A percentile compares a stretch with the other conserved stretches of the same genome.
phyloP scores from a whole-genome alignment of 1,139 yeast species.

The Yueomyces sp. region DNA sequence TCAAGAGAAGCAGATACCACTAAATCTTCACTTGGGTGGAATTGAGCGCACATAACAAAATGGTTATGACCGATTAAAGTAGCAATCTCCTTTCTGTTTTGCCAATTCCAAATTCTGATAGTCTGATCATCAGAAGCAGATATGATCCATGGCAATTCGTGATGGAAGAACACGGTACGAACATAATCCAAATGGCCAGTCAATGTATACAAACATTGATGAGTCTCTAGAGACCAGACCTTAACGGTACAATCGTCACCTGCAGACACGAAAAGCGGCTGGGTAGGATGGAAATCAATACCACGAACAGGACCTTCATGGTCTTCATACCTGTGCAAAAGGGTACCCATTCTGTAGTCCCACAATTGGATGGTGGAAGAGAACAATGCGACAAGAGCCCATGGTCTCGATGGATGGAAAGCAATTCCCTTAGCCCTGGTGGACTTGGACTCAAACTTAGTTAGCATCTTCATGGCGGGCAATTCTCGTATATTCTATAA shows the following conservation, averaged over 20 bases:
- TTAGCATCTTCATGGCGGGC: constrained; percentile 81
- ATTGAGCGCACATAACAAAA: constrained; percentile 96
- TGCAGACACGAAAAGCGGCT: constrained; percentile 91
- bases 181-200: constrained; percentile 92
- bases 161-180: constrained; percentile 89
- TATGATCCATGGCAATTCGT: constrained; percentile 93
- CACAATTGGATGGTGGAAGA: constrained; percentile 93
- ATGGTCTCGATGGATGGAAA: constrained; percentile 86
- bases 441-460: constrained; percentile 96
- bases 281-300: constrained; percentile 94
- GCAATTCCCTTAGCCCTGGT: constrained; percentile 98
- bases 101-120: constrained; percentile 99
- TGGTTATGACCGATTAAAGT: constrained; percentile 97
- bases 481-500: background rate
- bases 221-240: constrained; percentile 90
- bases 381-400: constrained; percentile 91
- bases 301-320: constrained; percentile 98
- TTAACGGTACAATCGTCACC: constrained; percentile 94
- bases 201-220: constrained; percentile 84
- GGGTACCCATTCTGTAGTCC: constrained; percentile 99
- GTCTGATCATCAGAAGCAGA: constrained; percentile 98
- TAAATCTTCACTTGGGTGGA: constrained; percentile 91
- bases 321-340: constrained; percentile 92
- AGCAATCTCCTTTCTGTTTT: constrained; percentile 93
- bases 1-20: constrained; percentile 93